Evolutionary conservation across 768 basidiomycete genomes (phyloP), one percentile per base, ranked within the genome.

Genomic region (Aureoboletus auriporus): DNA sequence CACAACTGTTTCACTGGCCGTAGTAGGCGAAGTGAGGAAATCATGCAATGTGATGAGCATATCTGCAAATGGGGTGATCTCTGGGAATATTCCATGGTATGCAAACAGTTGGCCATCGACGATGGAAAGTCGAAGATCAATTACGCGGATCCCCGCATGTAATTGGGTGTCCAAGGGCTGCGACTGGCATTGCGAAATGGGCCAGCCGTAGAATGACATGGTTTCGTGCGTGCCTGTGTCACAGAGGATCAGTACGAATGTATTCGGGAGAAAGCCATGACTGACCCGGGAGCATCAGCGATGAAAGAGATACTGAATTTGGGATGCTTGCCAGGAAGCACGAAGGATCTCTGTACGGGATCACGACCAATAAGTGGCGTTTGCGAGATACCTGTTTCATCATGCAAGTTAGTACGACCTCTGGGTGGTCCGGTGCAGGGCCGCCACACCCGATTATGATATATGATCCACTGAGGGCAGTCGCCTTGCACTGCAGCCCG

Each of bases 141-240:
- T 62, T 41, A 90, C 77, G 5, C 93, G 83, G 50, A 93, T 85
- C 6, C 93, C 93, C 13, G 79, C 79, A 11, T 71, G 68, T 9
- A 97, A 75, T 67, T 97, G 93, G 16, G 71, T 68, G 27, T 69
- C 69, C 23, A 95, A 78, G 1, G 83, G 8, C 70, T 69, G 31
- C 4, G 79, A 77, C 64, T 96, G 93, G 60, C 93, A 97, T 62
- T 95, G 91, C 0, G 89, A 87, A 33, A 94, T 69, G 0, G 87
- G 88, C 83, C 86, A 89, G 12, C 88, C 87, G 55, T 91, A 85
- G 53, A 90, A 81, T 8, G 90, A 84, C 82, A 92, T 84, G 5
- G 61, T 45, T 51, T 56, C 51, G 36, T 55, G 47, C 17, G 54
- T 51, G 13, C 49, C 50, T 51, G 11, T 34, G 17, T 38, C 45